phyloP scores from a whole-genome alignment of 768 basidiomycete species.

The Rhodotorula babjevae region DNA sequence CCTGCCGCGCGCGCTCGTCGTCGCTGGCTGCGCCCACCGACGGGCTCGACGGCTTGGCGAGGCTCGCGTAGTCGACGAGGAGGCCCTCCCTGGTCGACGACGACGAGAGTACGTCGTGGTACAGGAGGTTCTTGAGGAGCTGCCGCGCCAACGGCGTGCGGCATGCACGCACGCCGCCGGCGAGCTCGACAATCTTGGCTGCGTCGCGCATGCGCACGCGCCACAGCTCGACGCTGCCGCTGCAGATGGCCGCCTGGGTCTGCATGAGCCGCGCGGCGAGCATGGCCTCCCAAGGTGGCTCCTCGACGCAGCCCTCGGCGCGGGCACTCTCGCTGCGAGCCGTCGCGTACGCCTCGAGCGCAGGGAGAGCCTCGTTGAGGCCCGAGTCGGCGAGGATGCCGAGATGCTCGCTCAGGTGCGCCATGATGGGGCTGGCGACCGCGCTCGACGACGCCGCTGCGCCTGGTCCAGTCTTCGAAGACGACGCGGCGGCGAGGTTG shows the following conservation, averaged over 20 bases:
- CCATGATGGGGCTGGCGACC: conserved; percentile 16
- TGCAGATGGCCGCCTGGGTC: conserved; percentile 13
- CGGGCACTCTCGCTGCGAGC: not conserved
- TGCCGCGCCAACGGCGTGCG: conserved; percentile 9
- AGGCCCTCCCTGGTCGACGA: conserved; percentile 13
- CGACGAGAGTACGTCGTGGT: conserved; percentile 32
- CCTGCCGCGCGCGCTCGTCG: not conserved
- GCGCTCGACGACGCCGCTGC: not conserved
- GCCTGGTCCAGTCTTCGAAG: not conserved
- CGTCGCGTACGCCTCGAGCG: not conserved
- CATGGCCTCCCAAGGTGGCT: conserved; percentile 9
- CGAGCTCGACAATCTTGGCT: conserved; percentile 8
- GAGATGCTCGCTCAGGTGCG: conserved; percentile 14
- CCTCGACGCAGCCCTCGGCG: too few relatives aligned
- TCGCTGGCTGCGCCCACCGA: not conserved
- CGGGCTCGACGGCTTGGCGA: not conserved
- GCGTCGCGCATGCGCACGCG: conserved; percentile 12
- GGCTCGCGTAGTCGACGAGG: conserved; percentile 15
- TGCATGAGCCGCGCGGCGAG: conserved; percentile 21
- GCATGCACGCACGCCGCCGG: not conserved
- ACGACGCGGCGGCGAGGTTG: conserved; percentile 22
- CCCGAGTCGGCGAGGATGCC: conserved; percentile 1
- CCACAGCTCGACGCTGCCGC: conserved; percentile 20
- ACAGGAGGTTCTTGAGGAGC: conserved; percentile 22
- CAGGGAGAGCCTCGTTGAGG: not conserved